Evolutionary conservation across 2,329 filamentous ascomycete genomes (phyloP).

Genomic region (Xylariaceae sp.): DNA sequence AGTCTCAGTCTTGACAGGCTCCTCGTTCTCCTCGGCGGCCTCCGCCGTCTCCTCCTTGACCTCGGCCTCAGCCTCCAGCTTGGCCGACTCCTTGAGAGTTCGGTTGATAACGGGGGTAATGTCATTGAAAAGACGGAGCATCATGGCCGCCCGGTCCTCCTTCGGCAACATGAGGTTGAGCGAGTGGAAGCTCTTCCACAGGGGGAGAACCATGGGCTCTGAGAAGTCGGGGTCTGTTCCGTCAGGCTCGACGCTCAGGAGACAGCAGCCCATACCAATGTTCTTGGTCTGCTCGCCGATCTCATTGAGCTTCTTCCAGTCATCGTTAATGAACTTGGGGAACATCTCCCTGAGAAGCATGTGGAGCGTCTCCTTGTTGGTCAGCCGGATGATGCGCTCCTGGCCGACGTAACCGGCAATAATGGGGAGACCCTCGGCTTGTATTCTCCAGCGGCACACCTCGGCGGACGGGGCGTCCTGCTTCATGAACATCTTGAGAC

Average conservation of each 20-base stretch:
- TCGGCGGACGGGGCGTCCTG: constrained; percentile 84
- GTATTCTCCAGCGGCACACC: constrained; percentile 90
- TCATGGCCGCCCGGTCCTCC: constrained; percentile 88
- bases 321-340: constrained; percentile 72
- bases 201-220: constrained; percentile 80
- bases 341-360: constrained; percentile 94
- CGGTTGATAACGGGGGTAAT: constrained; percentile 76
- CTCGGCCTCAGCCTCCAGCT: constrained; percentile 33
- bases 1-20: background rate
- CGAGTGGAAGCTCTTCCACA: constrained; percentile 90
- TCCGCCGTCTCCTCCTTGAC: background rate
- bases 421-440: constrained; percentile 88
- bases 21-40: background rate
- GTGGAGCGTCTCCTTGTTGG: constrained; percentile 72
- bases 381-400: constrained; percentile 67
- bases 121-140: constrained; percentile 87
- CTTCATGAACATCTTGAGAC: constrained; percentile 99
- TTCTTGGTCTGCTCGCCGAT: constrained; percentile 78
- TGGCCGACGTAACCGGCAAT: constrained; percentile 85
- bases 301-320: constrained; percentile 73
- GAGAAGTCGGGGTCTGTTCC: constrained; percentile 54
- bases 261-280: constrained; percentile 85
- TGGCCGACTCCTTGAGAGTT: constrained; percentile 47
- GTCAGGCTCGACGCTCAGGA: constrained; percentile 75
- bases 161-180: constrained; percentile 98